Evolutionary conservation across 345 rosid genomes (phyloP).

Genomic region (Dimocarpus longan): DNA sequence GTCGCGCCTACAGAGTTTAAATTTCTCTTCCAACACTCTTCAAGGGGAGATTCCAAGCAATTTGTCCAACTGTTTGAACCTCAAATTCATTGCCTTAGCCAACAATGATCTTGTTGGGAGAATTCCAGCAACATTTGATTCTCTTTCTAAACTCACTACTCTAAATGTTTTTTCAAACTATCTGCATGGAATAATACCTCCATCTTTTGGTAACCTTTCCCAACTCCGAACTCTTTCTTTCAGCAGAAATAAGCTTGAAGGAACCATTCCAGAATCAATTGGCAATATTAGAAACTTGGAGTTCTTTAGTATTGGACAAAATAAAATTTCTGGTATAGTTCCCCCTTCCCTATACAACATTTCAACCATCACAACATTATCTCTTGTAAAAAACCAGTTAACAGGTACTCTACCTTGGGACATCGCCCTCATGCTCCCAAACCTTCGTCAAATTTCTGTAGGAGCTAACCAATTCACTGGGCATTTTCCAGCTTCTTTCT

Average conservation of each 20-base stretch:
- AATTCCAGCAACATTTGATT: constrained; percentile 18
- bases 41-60: constrained; percentile 10
- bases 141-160: constrained; percentile 1
- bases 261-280: constrained; percentile 8
- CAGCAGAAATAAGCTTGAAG: not conserved
- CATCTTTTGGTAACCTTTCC: constrained; percentile 20
- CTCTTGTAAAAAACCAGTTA: constrained; percentile 7
- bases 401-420: constrained; percentile 18
- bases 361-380: not conserved
- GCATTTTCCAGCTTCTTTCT: constrained; percentile 29
- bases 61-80: not conserved
- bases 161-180: not conserved
- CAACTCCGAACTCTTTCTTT: not conserved
- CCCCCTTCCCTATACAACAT: constrained; percentile 12
- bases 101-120: constrained; percentile 1
- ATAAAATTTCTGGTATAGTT: not conserved
- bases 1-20: not conserved
- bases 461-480: constrained; percentile 32
- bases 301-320: not conserved
- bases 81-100: not conserved
- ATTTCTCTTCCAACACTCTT: not conserved
- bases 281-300: not conserved
- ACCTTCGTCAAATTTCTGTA: constrained; percentile 1
- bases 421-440: constrained; percentile 19
- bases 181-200: constrained; percentile 2